Evolutionary conservation across 2,329 filamentous ascomycete species (phyloP).

Genomic region (Ophiostoma himal-ulmi): DNA sequence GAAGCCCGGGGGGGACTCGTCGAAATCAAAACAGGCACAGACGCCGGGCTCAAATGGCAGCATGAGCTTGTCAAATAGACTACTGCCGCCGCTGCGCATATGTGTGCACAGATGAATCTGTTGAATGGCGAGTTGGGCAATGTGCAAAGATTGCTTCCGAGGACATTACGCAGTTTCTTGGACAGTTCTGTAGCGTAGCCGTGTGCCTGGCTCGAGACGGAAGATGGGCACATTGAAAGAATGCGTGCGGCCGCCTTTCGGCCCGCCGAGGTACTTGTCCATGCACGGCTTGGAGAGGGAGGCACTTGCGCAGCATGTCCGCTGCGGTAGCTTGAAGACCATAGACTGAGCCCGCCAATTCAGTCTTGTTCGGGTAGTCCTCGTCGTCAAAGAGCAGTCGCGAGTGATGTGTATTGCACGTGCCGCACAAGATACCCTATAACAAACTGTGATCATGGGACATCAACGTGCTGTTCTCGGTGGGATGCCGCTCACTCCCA

Average conservation of each 20-base stretch:
- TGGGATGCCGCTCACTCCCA: background rate
- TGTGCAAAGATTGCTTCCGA: background rate
- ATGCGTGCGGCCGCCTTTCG: background rate
- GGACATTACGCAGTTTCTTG: background rate
- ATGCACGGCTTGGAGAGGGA: background rate
- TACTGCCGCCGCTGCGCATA: background rate
- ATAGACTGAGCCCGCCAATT: background rate
- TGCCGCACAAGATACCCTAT: background rate
- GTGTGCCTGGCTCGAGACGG: background rate
- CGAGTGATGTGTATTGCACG: background rate
- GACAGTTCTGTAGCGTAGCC: background rate
- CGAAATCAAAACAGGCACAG: conserved; percentile 11
- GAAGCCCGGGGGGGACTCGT: background rate
- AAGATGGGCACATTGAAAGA: background rate
- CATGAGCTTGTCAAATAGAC: conserved; percentile 2
- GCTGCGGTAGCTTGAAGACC: background rate
- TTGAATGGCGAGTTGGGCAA: background rate
- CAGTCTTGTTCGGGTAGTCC: background rate
- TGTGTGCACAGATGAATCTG: background rate
- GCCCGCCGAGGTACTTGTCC: background rate
- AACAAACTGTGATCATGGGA: background rate
- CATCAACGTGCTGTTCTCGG: background rate
- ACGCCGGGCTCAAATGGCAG: conserved; percentile 7
- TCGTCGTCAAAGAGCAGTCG: background rate
- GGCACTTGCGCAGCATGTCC: background rate